These are phyloP conservation scores for Aureobasidium namibiae DNA, from an alignment of 2,329 filamentous ascomycete species.

Conservation along the genomic window DNA sequence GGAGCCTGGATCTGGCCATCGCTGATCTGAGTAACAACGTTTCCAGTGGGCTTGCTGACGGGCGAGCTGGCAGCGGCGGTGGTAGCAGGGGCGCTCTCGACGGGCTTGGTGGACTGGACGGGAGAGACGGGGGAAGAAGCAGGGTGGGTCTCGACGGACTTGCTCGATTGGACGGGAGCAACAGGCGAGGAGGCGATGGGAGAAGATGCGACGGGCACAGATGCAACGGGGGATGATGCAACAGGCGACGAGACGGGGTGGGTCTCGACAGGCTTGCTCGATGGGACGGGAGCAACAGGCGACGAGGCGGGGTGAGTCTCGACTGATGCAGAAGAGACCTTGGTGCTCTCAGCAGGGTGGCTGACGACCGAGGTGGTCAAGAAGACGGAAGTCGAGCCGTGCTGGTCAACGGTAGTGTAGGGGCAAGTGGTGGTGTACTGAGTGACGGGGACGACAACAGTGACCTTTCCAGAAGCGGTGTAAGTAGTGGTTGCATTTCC, in stretches of 20 bases:
- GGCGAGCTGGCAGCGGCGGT: not conserved
- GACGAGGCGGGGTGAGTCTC: not conserved
- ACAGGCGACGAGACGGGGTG: not conserved
- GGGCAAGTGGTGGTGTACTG: slow-evolving; percentile 20
- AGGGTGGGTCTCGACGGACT: not conserved
- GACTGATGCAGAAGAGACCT: not conserved
- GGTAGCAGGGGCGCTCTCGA: not conserved
- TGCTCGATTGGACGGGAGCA: not conserved
- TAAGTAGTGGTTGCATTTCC: not conserved
- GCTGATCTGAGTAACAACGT: slow-evolving; percentile 9
- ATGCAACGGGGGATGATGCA: no score
- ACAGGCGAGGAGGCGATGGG: not conserved
- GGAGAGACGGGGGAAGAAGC: not conserved
- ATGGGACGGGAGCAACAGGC: not conserved
- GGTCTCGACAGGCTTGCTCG: not conserved
- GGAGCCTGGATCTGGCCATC: slow-evolving; percentile 13
- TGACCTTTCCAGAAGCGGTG: slow-evolving; percentile 1
- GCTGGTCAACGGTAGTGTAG: not conserved
- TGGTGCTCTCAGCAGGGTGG: not conserved
- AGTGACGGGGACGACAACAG: not conserved
- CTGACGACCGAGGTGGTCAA: slow-evolving; percentile 33
- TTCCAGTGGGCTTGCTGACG: not conserved
- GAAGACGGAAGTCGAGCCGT: slow-evolving; percentile 29
- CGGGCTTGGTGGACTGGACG: not conserved
- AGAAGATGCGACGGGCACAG: not conserved